These are phyloP conservation scores for Hondaea fermentalgiana DNA, from an alignment of 108 stramenopile genomes.

Conservation along the genomic window DNA sequence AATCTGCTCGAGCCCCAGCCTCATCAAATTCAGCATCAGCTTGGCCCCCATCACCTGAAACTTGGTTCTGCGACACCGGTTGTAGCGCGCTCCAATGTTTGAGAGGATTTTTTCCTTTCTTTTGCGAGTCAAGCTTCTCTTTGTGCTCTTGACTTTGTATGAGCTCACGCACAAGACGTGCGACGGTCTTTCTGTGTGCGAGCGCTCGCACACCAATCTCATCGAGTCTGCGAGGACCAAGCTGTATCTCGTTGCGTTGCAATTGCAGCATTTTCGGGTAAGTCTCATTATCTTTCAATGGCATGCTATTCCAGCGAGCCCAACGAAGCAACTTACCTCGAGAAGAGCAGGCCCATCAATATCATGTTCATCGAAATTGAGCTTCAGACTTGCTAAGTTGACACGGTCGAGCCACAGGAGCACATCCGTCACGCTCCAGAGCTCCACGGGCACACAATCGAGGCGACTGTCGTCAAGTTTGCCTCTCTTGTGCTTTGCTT, in stretches of 20 bases:
- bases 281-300: background rate
- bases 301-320: background rate
- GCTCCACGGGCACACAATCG: background rate
- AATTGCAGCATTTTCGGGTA: background rate
- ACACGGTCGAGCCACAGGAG: background rate
- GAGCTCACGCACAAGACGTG: background rate
- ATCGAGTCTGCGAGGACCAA: background rate
- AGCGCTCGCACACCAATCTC: background rate
- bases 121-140: background rate
- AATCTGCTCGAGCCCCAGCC: background rate
- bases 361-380: background rate
- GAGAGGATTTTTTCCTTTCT: background rate
- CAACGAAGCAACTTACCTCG: background rate
- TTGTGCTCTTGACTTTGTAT: background rate
- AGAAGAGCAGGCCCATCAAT: background rate
- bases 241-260: background rate
- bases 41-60: background rate
- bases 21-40: background rate
- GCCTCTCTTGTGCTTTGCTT: background rate
- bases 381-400: background rate
- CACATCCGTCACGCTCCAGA: background rate
- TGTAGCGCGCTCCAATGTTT: background rate
- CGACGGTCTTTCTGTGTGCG: background rate
- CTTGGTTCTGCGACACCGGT: background rate
- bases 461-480: background rate